Percentiles rank a stretch among this genome's conserved stretches.
phyloP scores from a whole-genome alignment of 2,329 filamentous ascomycete species.

The Fusarium sp. region DNA sequence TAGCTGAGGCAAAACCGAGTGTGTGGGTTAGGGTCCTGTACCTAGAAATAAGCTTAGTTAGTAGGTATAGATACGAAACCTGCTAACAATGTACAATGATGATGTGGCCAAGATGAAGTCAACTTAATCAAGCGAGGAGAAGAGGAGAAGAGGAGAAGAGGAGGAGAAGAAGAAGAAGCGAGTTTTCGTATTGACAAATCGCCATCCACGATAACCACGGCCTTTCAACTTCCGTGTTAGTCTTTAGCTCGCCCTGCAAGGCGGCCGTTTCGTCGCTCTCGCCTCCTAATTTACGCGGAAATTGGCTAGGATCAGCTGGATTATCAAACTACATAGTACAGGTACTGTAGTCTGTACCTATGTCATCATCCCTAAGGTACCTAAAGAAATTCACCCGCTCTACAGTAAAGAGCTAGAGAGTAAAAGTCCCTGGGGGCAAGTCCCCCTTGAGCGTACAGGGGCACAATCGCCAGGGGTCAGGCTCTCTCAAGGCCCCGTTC shows the following conservation, averaged over 20 bases:
- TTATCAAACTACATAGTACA: too few relatives aligned
- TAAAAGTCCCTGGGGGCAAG: background rate
- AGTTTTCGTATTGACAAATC: background rate
- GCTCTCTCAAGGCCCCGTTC: background rate
- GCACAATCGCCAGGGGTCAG: background rate
- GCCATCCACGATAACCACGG: slow-evolving; percentile 12
- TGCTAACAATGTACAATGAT: slow-evolving; percentile 18
- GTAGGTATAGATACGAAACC: background rate
- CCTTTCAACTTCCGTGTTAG: slow-evolving; percentile 37
- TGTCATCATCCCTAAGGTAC: too few relatives aligned
- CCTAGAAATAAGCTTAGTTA: slow-evolving; percentile 3
- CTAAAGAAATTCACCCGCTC: background rate
- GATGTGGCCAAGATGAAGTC: slow-evolving; percentile 7
- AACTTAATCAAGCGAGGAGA: too few relatives aligned
- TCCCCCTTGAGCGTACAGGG: background rate
- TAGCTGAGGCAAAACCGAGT: slow-evolving; percentile 18
- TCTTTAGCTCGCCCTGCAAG: slow-evolving; percentile 38
- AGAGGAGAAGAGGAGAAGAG: too few relatives aligned
- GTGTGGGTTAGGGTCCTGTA: slow-evolving; percentile 24
- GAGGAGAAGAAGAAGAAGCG: too few relatives aligned
- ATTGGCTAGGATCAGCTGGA: slow-evolving; percentile 19
- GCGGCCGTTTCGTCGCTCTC: slow-evolving; percentile 29
- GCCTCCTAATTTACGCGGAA: slow-evolving; percentile 20
- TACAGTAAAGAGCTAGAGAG: background rate
- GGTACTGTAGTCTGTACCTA: too few relatives aligned